A percentile compares a stretch with the other conserved stretches of the same genome.
Evolutionary conservation across 1,139 yeast genomes (phyloP).

Genomic region (Tardiomyces depauwii): DNA sequence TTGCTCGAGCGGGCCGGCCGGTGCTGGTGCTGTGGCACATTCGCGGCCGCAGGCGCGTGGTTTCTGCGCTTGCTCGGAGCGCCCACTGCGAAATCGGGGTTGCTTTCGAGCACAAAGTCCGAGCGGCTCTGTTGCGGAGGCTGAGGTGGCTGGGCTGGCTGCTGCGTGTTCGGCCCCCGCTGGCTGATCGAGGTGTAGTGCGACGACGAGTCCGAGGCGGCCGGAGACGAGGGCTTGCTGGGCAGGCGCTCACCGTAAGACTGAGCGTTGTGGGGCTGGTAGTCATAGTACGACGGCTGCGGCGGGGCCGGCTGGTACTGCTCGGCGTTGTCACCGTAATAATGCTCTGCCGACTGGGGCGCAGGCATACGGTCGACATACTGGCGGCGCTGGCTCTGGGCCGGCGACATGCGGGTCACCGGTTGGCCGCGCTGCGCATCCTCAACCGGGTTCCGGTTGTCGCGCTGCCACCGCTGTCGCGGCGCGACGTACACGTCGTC

Average conservation of each 20-base stretch:
- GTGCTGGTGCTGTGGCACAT: no score
- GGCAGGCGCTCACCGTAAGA: no score
- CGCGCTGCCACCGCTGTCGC: conserved; percentile 11
- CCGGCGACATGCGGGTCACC: neutral
- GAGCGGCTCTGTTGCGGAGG: conserved; percentile 12
- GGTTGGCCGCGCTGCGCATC: conserved; percentile 1
- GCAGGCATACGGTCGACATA: neutral
- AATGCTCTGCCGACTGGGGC: neutral
- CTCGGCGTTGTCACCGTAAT: neutral
- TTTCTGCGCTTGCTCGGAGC: conserved; percentile 2
- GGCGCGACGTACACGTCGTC: conserved; percentile 13
- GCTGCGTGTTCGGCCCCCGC: conserved; percentile 59
- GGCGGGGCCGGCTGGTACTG: conserved; percentile 4
- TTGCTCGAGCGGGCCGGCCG: no score
- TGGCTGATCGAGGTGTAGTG: conserved; percentile 76
- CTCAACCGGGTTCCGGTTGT: neutral
- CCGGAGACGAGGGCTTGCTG: conserved; percentile 14
- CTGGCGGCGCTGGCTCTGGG: conserved; percentile 1
- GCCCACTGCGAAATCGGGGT: conserved; percentile 26
- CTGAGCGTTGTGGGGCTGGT: neutral
- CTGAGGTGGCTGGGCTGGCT: conserved; percentile 19
- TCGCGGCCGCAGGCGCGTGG: neutral
- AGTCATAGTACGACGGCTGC: conserved; percentile 3
- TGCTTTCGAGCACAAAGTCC: conserved; percentile 21
- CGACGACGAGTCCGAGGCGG: conserved; percentile 31